Evolutionary conservation across 2,329 filamentous ascomycete species (phyloP), one percentile per base, ranked within the genome.

Genomic region (Sporothrix protearum): DNA sequence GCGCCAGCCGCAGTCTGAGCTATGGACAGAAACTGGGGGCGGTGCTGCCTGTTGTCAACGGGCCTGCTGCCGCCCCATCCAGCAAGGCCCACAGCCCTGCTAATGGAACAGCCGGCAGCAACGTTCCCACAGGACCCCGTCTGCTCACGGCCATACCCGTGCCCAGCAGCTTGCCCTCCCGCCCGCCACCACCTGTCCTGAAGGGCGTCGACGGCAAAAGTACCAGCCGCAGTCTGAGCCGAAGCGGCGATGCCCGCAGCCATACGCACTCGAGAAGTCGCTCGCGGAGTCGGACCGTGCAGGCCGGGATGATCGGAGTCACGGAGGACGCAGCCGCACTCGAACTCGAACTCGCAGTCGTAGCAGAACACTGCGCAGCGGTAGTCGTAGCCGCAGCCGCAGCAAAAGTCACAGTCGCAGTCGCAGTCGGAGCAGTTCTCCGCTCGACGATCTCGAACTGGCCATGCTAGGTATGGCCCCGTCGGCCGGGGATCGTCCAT

Each of bases 391-490:
- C 14, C 55, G 14, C 3, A 57, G 25, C 10, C 47, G 51, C 1
- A 59, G 57, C 33, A 53, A 7, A 16, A 71, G 64, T n/a, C 68
- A 47, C 7, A 69, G 72, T 14, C 55, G n/a, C 1, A 47, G 57
- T 55, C 68, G 63, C 30, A 75, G 73, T 51, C 73, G 75, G 22
- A 74, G 73, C 71, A 76, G 75, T 16, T 76, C 75, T 12, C 73
- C 75, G 0, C 64, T 76, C 25, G 71, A 75, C 19, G 75, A 76
- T 19, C n/a, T 76, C 9, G 75, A 76, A 47, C 68, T 74, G 66
- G 73, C 73, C 30, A 77, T 77, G 71, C 71, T 78, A 33, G 76
- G 77, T 1, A 76, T 78, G 68, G 74, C 75, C 2, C 73, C 71
- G 12, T 73, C 76, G 19, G 75, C 75, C 8, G 73, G 70, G 3